Conservation (phyloP, 192 early-diverging fungal genomes). For the Coemansia sp. region DNA sequence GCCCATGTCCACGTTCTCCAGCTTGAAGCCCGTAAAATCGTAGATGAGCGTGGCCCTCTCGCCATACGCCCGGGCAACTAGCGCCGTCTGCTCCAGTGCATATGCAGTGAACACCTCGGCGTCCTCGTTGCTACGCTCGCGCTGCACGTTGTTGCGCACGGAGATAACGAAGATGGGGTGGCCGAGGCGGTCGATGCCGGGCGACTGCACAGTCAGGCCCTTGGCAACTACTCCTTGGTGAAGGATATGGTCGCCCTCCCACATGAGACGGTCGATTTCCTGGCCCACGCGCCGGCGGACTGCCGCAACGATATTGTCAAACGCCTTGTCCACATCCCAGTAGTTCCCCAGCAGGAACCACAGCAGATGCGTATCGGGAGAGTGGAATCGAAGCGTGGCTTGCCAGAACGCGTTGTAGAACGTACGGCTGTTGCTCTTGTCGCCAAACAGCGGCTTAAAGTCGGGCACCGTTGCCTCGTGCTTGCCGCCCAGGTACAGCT, state of each 20-base stretch:
- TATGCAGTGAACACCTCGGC: slow-evolving; percentile 17
- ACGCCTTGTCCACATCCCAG: slow-evolving; percentile 68
- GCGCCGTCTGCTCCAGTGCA: slow-evolving; percentile 19
- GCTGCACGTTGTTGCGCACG: slow-evolving; percentile 13
- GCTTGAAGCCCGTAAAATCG: slow-evolving; percentile 63
- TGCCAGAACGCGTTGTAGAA: slow-evolving; percentile 37
- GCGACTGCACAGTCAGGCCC: slow-evolving; percentile 40
- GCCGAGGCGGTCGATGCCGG: slow-evolving; percentile 49
- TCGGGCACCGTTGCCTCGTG: slow-evolving; percentile 9
- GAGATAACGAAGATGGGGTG: slow-evolving; percentile 40
- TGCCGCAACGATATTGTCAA: slow-evolving; percentile 55
- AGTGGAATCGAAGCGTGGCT: slow-evolving; percentile 26
- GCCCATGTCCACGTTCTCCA: slow-evolving; percentile 66
- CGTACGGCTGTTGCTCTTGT: slow-evolving; percentile 1
- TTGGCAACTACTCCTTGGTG: slow-evolving; percentile 34
- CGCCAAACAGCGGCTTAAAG: slow-evolving; percentile 35
- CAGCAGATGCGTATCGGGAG: slow-evolving; percentile 63
- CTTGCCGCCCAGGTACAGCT: slow-evolving; percentile 27
- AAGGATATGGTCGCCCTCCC: slow-evolving; percentile 52
- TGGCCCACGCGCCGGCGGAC: slow-evolving; percentile 65
- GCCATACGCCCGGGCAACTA: slow-evolving; percentile 12
- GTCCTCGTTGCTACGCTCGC: slow-evolving; percentile 16
- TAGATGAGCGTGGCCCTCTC: slow-evolving; percentile 60
- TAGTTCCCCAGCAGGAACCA: slow-evolving; percentile 72
- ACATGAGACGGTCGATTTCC: slow-evolving; percentile 54